A percentile compares a stretch with the other conserved stretches of the same genome.
Evolutionary conservation across 129 eudicot genomes (phyloP).

Genomic region (Lactuca saligna): DNA sequence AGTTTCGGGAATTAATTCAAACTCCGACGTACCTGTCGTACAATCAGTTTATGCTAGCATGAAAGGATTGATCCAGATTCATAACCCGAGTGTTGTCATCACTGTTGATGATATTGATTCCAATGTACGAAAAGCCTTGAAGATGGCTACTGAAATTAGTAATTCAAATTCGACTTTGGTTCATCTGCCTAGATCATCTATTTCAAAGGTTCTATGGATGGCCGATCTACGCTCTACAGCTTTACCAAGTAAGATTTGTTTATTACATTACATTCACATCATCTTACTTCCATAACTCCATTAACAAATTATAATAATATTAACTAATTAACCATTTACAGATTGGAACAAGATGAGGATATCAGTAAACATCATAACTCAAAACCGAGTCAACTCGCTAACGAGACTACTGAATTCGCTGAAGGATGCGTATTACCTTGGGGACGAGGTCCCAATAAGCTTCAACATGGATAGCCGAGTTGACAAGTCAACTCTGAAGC

Average conservation of each 20-base stretch:
- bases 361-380: constrained; percentile 81
- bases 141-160: constrained; percentile 63
- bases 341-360: constrained; percentile 91
- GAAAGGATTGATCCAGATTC: constrained; percentile 83
- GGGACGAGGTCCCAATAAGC: constrained; percentile 81
- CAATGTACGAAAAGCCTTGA: constrained; percentile 68
- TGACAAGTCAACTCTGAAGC: constrained; percentile 72
- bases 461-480: constrained; percentile 96
- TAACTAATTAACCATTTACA: constrained; percentile 24
- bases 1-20: constrained; percentile 47
- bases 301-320: too few relatives aligned
- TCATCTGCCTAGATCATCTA: constrained; percentile 66
- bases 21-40: constrained; percentile 85
- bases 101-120: constrained; percentile 66
- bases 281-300: not conserved
- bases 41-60: constrained; percentile 79
- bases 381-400: constrained; percentile 75
- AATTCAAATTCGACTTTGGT: constrained; percentile 55
- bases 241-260: constrained; percentile 69
- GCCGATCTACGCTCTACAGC: constrained; percentile 91
- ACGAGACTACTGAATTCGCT: constrained; percentile 75
- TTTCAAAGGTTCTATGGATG: constrained; percentile 90
- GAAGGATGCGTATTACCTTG: constrained; percentile 70
- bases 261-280: too few relatives aligned
- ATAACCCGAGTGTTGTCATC: constrained; percentile 85